Evolutionary conservation across 2,329 filamentous ascomycete species (phyloP), one percentile per base, ranked within the genome.

Genomic region (Rhinocladiella mackenziei): DNA sequence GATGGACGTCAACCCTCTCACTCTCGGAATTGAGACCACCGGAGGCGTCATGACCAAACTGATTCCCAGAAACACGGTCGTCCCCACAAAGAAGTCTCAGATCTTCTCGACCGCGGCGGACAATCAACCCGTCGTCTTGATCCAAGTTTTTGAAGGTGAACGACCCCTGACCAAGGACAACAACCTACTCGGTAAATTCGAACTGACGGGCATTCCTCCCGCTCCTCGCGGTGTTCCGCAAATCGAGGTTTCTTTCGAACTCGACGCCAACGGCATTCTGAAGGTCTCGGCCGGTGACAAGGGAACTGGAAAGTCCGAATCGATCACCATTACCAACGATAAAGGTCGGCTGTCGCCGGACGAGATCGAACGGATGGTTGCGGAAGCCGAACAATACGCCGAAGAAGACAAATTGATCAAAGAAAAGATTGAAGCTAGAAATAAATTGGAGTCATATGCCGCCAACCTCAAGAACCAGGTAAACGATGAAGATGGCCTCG

Each of bases 391-490:
- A 81, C 87, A 96, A 75, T 97, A 89, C 68, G 92, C 92, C 65
- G 92, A 98, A 71, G 92, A 97, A 74, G 92, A 98, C 77, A 97
- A 97, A 82, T 89, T 89, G 54, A 94, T 87, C 63, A 88, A 89
- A 66, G 87, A 92, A 76, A 89, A 89, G 74, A 95, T 98, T 60
- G 89, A 96, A 76, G 84, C 89, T 60, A 85, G 91, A 66, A 97
- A 98, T 73, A 81, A 83, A 60, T 85, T 98, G 51, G 92, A 98
- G 82, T 97, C 97, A 83, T 98, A 97, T 74, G 89, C 89, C 59
- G 97, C 94, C 81, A 91, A 80, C 76, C 77, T 98, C 61, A 97
- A 97, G 86, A 97, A 95, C 85, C 92, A 97, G 78, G 84, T 89
- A 75, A 91, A 89, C 69, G 92, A 98, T 56, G 86, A 94, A 60